Evolutionary conservation across 805 yeast genomes (phyloP).

Genomic region (Cyberlindnera nakhonratchasimensis): DNA sequence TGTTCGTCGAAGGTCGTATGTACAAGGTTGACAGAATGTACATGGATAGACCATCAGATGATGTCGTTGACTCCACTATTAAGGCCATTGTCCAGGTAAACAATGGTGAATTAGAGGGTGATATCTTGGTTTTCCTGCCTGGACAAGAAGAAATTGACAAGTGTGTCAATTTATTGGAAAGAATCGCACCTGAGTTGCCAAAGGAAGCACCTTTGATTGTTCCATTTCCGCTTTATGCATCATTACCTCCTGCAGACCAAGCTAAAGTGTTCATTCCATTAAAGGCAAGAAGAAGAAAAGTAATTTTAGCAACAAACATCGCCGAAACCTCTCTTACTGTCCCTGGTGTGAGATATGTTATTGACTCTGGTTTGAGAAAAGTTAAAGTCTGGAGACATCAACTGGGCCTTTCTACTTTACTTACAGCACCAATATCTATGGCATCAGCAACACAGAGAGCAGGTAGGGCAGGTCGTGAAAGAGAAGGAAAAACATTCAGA

Average conservation of each 20-base stretch:
- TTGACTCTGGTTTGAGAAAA: constrained; percentile 90
- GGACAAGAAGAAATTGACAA: constrained; percentile 98
- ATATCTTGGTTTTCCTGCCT: constrained; percentile 85
- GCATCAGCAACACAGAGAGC: constrained; percentile 94
- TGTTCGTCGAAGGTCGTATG: constrained; percentile 87
- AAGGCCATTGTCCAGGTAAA: constrained; percentile 77
- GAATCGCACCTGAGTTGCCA: constrained; percentile 62
- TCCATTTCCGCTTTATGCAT: constrained; percentile 88
- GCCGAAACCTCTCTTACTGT: constrained; percentile 98
- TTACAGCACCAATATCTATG: constrained; percentile 89
- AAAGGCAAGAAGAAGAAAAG: constrained; percentile 68
- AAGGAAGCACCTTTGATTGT: constrained; percentile 71
- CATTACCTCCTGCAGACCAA: constrained; percentile 83
- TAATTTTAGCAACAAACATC: constrained; percentile 89
- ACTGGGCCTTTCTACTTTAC: constrained; percentile 84
- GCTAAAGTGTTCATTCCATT: constrained; percentile 70
- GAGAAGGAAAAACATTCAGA: constrained; percentile 84
- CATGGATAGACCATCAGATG: constrained; percentile 63
- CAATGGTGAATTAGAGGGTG: constrained; percentile 73
- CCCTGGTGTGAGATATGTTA: constrained; percentile 87
- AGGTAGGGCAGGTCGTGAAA: constrained; percentile 99
- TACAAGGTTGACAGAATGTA: constrained; percentile 77
- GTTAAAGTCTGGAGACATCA: constrained; percentile 95
- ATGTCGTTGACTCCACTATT: constrained; percentile 75
- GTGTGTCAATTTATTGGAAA: constrained; percentile 58